Evolutionary conservation across 495 filamentous ascomycete species (phyloP).

Genomic region (Aeminium ludgeri): DNA sequence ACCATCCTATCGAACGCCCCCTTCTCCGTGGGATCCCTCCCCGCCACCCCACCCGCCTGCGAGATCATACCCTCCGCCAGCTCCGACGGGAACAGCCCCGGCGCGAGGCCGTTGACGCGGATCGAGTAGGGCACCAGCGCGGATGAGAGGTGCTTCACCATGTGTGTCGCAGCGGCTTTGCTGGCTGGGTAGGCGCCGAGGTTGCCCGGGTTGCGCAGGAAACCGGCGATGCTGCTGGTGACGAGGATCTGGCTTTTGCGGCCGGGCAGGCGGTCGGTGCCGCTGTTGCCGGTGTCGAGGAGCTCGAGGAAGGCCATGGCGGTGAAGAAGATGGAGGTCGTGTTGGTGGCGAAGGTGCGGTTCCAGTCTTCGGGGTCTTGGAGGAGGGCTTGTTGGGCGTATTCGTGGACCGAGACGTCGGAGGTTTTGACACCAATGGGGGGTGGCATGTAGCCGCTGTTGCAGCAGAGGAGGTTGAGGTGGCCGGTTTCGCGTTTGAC

Average conservation of each 20-base stretch:
- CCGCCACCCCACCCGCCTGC: background rate
- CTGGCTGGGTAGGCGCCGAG: conserved; percentile 18
- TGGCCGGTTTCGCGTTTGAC: conserved; percentile 28
- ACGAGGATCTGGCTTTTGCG: conserved; percentile 26
- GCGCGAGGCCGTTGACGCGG: conserved; percentile 15
- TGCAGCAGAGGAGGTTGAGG: conserved; percentile 20
- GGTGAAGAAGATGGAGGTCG: conserved; percentile 25
- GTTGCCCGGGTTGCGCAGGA: conserved; percentile 8
- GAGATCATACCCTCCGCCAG: conserved; percentile 16
- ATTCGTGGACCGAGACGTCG: conserved; percentile 11
- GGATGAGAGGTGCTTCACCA: conserved; percentile 23
- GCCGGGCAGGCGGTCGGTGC: conserved; percentile 12
- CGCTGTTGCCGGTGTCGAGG: conserved; percentile 28
- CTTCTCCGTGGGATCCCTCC: conserved; percentile 9
- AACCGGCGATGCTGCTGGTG: conserved; percentile 21
- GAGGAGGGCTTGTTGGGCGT: conserved; percentile 8
- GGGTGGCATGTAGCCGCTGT: conserved; percentile 14
- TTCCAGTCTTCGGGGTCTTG: conserved; percentile 14
- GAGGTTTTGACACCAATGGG: conserved; percentile 2
- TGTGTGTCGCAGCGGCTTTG: conserved; percentile 24
- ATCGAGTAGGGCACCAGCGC: conserved; percentile 23
- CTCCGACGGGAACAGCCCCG: conserved; percentile 21
- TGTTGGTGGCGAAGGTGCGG: conserved; percentile 24
- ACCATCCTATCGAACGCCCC: conserved; percentile 14
- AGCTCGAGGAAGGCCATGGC: conserved; percentile 30